Conservation (phyloP, 2,329 filamentous ascomycete species). For the Fusarium sp. region DNA sequence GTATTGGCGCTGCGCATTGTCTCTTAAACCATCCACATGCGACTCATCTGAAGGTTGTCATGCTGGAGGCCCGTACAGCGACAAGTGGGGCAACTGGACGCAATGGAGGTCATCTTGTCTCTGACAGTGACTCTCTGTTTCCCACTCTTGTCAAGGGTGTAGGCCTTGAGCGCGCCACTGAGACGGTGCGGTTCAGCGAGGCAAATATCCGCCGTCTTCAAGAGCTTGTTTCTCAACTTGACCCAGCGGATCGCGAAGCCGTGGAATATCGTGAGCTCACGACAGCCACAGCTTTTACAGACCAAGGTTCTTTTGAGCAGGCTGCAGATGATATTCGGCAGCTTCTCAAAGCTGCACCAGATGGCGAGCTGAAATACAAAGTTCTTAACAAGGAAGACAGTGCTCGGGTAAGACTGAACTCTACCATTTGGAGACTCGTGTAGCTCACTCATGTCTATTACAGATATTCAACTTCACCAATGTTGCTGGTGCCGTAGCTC, state of each 20-base stretch:
- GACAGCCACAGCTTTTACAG: constrained; percentile 25
- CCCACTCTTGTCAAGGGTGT: constrained; percentile 50
- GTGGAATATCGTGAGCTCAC: constrained; percentile 29
- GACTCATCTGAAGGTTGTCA: constrained; percentile 31
- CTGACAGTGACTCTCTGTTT: constrained; percentile 59
- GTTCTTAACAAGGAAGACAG: constrained; percentile 2
- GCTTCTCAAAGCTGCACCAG: constrained; percentile 18
- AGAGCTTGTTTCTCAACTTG: constrained; percentile 23
- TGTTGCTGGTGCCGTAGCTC: constrained; percentile 53
- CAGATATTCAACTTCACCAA: constrained; percentile 26
- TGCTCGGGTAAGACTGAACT: not conserved
- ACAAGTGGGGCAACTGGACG: constrained; percentile 52
- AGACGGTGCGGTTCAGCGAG: constrained; percentile 60
- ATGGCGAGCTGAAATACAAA: constrained; percentile 33
- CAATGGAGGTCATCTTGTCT: constrained; percentile 51
- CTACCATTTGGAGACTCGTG: fast-evolving
- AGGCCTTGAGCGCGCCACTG: constrained; percentile 56
- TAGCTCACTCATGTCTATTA: too few relatives aligned
- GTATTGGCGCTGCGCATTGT: constrained; percentile 45
- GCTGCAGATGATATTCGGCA: constrained; percentile 9
- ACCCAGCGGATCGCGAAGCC: constrained; percentile 5
- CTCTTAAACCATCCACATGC: constrained; percentile 41
- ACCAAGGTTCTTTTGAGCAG: constrained; percentile 17
- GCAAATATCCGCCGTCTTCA: constrained; percentile 31
- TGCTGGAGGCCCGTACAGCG: constrained; percentile 50